These are phyloP conservation scores for Inonotus obliquus DNA, from an alignment of 1,284 basidiomycete species.

Conservation along the genomic window DNA sequence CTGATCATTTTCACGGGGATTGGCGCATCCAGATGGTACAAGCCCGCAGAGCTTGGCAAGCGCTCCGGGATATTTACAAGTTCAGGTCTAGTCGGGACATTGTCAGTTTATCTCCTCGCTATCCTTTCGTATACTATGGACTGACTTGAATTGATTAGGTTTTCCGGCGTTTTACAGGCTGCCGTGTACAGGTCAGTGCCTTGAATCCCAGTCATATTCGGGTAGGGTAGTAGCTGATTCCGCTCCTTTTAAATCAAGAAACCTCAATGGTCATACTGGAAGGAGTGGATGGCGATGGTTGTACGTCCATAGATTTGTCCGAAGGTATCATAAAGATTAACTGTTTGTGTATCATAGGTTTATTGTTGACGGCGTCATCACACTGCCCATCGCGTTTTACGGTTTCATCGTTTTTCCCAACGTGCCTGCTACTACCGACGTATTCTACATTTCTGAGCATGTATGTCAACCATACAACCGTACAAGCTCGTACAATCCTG, in stretches of 20 bases:
- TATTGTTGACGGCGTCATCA: conserved; percentile 71
- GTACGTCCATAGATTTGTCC: conserved; percentile 33
- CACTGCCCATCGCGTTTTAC: conserved; percentile 66
- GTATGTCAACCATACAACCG: conserved; percentile 30
- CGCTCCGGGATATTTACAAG: conserved; percentile 69
- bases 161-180: conserved; percentile 69
- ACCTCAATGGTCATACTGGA: conserved; percentile 54
- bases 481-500: too few relatives aligned
- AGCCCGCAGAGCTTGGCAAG: conserved; percentile 61
- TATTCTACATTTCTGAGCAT: conserved; percentile 58
- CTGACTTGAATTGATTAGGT: conserved; percentile 33
- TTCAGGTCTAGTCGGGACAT: conserved; percentile 58
- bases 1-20: neutral
- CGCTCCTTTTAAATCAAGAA: conserved; percentile 30
- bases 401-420: conserved; percentile 73
- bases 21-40: conserved; percentile 53
- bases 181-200: conserved; percentile 49
- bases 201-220: neutral
- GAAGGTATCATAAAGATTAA: neutral
- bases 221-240: neutral
- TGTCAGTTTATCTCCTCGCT: conserved; percentile 35
- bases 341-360: conserved; percentile 37
- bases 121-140: neutral
- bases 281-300: conserved; percentile 72
- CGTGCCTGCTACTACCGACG: conserved; percentile 58